Conservation (phyloP, 352 stramenopile species). For the Pythium sukuiense region DNA sequence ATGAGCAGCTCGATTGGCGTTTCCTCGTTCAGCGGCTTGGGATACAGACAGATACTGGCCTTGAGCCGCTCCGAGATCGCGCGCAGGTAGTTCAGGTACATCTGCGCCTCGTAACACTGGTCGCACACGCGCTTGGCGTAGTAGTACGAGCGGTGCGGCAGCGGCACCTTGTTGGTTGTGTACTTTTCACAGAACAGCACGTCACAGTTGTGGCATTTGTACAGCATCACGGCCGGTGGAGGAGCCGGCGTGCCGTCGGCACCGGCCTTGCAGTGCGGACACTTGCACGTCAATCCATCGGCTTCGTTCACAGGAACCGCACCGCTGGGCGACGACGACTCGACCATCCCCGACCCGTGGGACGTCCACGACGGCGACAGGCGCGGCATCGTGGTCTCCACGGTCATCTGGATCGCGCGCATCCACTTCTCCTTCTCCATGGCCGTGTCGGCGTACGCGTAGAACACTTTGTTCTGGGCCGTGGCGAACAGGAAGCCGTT, state of each 20-base stretch:
- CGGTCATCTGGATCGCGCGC: slow-evolving; percentile 81
- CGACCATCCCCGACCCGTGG: slow-evolving; percentile 37
- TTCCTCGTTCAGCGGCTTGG: slow-evolving; percentile 77
- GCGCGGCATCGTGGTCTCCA: slow-evolving; percentile 81
- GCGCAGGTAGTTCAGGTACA: slow-evolving; percentile 85
- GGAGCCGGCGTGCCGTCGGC: slow-evolving; percentile 37
- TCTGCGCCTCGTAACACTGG: slow-evolving; percentile 80
- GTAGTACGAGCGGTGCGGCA: slow-evolving; percentile 79
- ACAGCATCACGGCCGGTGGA: slow-evolving; percentile 50
- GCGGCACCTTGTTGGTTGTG: slow-evolving; percentile 73
- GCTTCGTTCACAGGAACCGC: slow-evolving; percentile 49
- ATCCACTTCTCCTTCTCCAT: slow-evolving; percentile 92
- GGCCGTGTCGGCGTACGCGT: slow-evolving; percentile 83
- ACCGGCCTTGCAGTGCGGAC: slow-evolving; percentile 49
- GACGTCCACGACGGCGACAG: slow-evolving; percentile 44
- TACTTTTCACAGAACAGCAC: slow-evolving; percentile 79
- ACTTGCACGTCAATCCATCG: slow-evolving; percentile 63
- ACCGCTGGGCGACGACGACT: slow-evolving; percentile 57
- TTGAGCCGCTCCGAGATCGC: slow-evolving; percentile 85
- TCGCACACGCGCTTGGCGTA: slow-evolving; percentile 88
- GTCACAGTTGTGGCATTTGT: slow-evolving; percentile 86
- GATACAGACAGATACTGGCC: slow-evolving; percentile 84
- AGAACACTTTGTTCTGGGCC: slow-evolving; percentile 89
- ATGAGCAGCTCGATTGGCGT: slow-evolving; percentile 88
- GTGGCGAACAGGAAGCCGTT: slow-evolving; percentile 88